Base-by-base conservation (phyloP, 2,329 filamentous ascomycete genomes). In the Colletotrichum karsti region DNA sequence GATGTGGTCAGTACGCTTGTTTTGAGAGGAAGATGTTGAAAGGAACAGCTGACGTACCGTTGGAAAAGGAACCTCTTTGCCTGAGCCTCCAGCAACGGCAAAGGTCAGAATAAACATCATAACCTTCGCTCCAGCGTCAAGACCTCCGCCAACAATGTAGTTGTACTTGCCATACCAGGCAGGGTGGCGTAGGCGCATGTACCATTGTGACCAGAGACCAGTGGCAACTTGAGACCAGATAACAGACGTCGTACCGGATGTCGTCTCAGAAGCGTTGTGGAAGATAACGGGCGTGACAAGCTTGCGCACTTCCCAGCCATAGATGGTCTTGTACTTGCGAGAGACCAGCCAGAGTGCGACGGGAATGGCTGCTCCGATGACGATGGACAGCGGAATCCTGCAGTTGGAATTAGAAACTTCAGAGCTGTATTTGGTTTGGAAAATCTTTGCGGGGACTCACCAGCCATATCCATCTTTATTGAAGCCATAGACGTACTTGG, bases 371-470 rank as follows among this genome's bases (percentile, higher is more conserved):
- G 67, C 67, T 37, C 83, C 83, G 15, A 83, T 33, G 1, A 83
- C 72, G 62, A 80, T 79, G 9, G 77, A 73, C 15, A 83, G 72
- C 1, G 81, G 79, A 2, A 83, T 76, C 74, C 66, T 78, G 67
- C 2, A 78, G 74, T 1, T 69, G 73, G 26, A 77, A 77, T 44
- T 78, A 9, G 63, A 35, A 2, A 7, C 4, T 24, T 44, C 4
- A n/a, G n/a, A n/a, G n/a, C n/a, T n/a, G n/a, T n/a, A n/a, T n/a
- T n/a, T n/a, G n/a, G n/a, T n/a, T n/a, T n/a, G n/a, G n/a, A n/a
- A 5, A 5, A 22, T 33, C 3, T 4, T 26, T 3, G 7, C 69
- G 12, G 20, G 20, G 2, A 60, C 48, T 63, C 12, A 63, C 67
- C 51, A 62, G 10, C 67, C 67, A n/a, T 68, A 57, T n/a, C 51